Percentiles rank a stretch among this genome's conserved stretches.
These are phyloP conservation scores for Leishmania mexicana DNA, from an alignment of 208 protist species.

Conservation along the genomic window DNA sequence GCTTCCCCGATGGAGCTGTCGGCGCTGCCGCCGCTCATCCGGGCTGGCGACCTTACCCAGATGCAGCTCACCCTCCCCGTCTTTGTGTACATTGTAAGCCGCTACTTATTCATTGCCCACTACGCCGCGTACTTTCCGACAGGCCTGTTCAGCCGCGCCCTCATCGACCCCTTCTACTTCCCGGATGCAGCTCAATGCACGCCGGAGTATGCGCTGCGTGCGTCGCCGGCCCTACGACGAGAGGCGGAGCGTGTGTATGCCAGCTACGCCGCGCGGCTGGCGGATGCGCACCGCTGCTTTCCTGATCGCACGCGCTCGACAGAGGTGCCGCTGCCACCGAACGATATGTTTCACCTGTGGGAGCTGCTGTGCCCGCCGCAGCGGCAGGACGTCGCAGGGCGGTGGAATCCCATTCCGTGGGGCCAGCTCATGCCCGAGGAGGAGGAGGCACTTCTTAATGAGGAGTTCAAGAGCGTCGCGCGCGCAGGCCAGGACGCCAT, in stretches of 20 bases:
- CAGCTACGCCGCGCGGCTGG: constrained; percentile 25
- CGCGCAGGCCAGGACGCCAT: too few relatives aligned
- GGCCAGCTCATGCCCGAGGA: constrained; percentile 35
- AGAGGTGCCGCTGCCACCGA: constrained; percentile 28
- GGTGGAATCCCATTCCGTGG: constrained; percentile 39
- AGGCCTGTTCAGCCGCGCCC: constrained; percentile 45
- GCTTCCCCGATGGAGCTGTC: neutral
- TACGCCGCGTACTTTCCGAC: constrained; percentile 60
- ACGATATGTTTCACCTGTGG: constrained; percentile 24
- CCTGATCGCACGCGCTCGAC: constrained; percentile 14
- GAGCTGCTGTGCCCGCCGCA: constrained; percentile 34
- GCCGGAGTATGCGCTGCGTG: constrained; percentile 36
- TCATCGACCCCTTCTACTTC: constrained; percentile 52
- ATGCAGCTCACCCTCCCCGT: constrained; percentile 53
- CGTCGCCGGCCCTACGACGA: constrained; percentile 23
- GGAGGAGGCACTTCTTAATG: constrained; percentile 41
- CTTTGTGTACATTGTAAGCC: constrained; percentile 82
- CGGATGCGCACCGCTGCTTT: constrained; percentile 28
- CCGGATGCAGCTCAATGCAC: constrained; percentile 35
- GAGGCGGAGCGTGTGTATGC: constrained; percentile 14
- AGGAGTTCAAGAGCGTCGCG: constrained; percentile 9
- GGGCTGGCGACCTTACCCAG: constrained; percentile 13
- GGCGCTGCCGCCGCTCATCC: neutral
- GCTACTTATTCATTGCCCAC: constrained; percentile 60
- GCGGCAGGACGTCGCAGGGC: constrained; percentile 25